Evolutionary conservation across 345 rosid species (phyloP).

Genomic region (Atalantia buxifolia): DNA sequence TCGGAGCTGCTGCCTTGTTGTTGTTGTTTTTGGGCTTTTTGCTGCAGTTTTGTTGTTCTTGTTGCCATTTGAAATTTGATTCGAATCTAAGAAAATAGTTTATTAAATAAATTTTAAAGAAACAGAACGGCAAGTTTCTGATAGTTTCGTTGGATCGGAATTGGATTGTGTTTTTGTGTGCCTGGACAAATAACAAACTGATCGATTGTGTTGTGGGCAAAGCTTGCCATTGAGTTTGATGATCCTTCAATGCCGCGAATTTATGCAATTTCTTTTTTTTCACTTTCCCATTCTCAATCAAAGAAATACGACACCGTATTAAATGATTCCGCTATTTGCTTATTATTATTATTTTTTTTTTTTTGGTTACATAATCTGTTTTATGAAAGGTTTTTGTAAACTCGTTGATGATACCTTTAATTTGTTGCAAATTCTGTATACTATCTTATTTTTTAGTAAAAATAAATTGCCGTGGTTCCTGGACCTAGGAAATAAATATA

Average conservation of each 20-base stretch:
- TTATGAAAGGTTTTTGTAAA: too few species aligned
- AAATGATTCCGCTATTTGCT: too few species aligned
- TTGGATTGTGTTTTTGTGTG: neutral
- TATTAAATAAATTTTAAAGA: neutral
- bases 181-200: neutral
- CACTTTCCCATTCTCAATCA: too few species aligned
- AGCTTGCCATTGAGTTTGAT: neutral
- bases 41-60: constrained; percentile 21
- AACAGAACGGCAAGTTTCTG: too few species aligned
- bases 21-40: constrained; percentile 14
- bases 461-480: too few species aligned
- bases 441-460: too few species aligned
- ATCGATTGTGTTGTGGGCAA: neutral
- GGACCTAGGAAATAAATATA: too few species aligned
- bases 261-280: neutral
- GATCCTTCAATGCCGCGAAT: neutral
- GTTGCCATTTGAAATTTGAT: constrained; percentile 1
- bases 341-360: too few species aligned
- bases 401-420: too few species aligned
- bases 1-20: constrained; percentile 5
- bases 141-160: too few species aligned
- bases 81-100: neutral
- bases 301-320: neutral
- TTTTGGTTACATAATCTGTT: too few species aligned
- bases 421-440: too few species aligned